These are phyloP conservation scores for Melanogaster broomeanus DNA, from an alignment of 768 basidiomycete genomes.

Conservation along the genomic window DNA sequence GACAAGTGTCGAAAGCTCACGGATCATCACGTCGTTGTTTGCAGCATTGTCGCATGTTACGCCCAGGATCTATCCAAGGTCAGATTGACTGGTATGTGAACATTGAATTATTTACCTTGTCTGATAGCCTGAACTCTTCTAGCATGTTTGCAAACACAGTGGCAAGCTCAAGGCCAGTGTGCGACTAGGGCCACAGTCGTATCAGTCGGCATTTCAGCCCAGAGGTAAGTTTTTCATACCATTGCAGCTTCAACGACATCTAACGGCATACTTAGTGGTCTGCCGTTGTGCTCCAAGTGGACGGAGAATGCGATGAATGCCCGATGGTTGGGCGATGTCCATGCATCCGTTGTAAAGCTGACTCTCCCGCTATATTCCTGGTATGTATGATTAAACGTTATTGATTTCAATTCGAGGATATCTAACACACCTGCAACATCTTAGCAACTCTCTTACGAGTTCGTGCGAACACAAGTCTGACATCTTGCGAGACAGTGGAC, in stretches of 20 bases:
- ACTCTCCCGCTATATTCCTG: slow-evolving; percentile 32
- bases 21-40: too few relatives aligned
- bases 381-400: not conserved
- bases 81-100: slow-evolving; percentile 24
- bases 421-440: slow-evolving; percentile 23
- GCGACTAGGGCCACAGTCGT: slow-evolving; percentile 18
- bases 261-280: slow-evolving; percentile 28
- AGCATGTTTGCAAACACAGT: slow-evolving; percentile 34
- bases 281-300: slow-evolving; percentile 33
- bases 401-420: too few relatives aligned
- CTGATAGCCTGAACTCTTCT: slow-evolving; percentile 34
- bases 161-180: slow-evolving; percentile 38
- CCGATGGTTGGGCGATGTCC: slow-evolving; percentile 39
- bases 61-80: slow-evolving; percentile 26
- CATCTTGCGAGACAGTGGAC: slow-evolving; percentile 33
- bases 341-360: slow-evolving; percentile 37
- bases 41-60: too few relatives aligned
- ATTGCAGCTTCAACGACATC: slow-evolving; percentile 40
- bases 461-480: slow-evolving; percentile 26
- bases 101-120: slow-evolving; percentile 30
- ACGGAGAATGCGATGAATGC: slow-evolving; percentile 34
- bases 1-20: slow-evolving; percentile 23
- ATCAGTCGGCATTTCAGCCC: too few relatives aligned
- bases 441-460: slow-evolving; percentile 22
- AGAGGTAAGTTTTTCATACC: too few relatives aligned